Evolutionary conservation across 257 asterid species (phyloP), one percentile per base, ranked within the genome.

Genomic region (Ajuga chamaepitys): DNA sequence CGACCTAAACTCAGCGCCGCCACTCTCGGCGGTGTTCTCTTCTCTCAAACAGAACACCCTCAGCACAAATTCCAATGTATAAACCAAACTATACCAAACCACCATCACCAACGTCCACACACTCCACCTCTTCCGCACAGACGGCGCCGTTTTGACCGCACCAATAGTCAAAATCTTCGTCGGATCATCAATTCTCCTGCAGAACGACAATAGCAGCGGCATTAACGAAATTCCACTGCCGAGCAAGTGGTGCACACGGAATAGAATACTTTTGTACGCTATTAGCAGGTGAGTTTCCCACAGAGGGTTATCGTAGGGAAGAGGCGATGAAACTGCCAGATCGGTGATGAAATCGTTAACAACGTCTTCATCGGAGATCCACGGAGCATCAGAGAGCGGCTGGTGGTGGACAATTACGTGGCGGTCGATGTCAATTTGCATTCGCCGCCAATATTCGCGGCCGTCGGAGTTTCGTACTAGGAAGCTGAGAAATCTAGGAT

Each of bases 181-280:
- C 41, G 94, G 94, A 22, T 91, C 91, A 5, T 82, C 85, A 0
- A 63, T 65, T 17, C 81, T 71, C 40, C 95, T 69, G 73, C 95
- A 86, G 38, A 78, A 74, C 16, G 91, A 71, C 50, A 91, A 64
- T 30, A 88, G 40, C 89, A 85, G 53, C 58, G 98, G 78, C 95
- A 91, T 81, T 16, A 91, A 51, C 6, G 95, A 86, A 35, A 86
- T 81, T n/a, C 96, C 96, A 66, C 88, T 96, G 4, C 98, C 98
- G 5, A 91, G 81, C 58, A 96, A 80, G 77, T 91, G 98, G 81
- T 91, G 95, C 69, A 85, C 44, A 1, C 96, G 89, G 72, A 83
- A 75, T 3, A 88, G 73, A 1, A 21, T 9, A 35, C 82, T 80
- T 0, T 65, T 84, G 21, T 86, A 89, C 26, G 88, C 91, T 77